Evolutionary conservation across 2,329 filamentous ascomycete genomes (phyloP).

Genomic region (Fusarium sp.): DNA sequence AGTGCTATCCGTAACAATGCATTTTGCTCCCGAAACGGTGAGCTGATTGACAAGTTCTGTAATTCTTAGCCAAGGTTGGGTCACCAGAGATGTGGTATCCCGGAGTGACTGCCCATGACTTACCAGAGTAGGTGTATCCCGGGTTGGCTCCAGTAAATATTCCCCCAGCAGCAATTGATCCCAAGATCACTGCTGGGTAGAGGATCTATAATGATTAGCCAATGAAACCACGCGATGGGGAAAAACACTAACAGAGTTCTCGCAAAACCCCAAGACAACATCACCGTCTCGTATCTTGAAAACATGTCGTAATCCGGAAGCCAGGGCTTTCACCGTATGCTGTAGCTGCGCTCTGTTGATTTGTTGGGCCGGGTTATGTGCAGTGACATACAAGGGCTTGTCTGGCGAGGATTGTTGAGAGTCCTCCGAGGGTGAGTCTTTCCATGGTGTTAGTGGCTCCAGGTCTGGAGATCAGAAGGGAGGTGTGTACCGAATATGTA

Average conservation of each 20-base stretch:
- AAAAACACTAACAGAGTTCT: constrained; percentile 1
- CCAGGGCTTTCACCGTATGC: background rate
- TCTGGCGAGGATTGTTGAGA: background rate
- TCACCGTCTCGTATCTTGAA: background rate
- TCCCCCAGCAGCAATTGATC: background rate
- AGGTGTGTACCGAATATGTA: background rate
- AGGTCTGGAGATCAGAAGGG: accelerated
- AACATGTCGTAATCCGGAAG: background rate
- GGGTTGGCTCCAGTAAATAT: constrained; percentile 19
- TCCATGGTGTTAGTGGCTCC: background rate
- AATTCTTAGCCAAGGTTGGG: accelerated
- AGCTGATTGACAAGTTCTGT: constrained; percentile 14
- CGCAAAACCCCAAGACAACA: background rate
- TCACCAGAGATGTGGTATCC: accelerated
- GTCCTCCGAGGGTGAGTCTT: background rate
- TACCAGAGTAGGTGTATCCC: background rate
- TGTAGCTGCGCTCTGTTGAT: accelerated
- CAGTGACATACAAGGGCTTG: background rate
- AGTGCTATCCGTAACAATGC: constrained; percentile 3
- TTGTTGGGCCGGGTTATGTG: background rate
- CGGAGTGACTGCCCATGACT: background rate
- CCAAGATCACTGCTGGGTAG: constrained; percentile 1
- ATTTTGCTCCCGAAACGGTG: background rate
- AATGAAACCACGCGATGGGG: accelerated
- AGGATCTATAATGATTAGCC: background rate